phyloP scores from a whole-genome alignment of 768 basidiomycete species.

The Boletellus ananiceps region DNA sequence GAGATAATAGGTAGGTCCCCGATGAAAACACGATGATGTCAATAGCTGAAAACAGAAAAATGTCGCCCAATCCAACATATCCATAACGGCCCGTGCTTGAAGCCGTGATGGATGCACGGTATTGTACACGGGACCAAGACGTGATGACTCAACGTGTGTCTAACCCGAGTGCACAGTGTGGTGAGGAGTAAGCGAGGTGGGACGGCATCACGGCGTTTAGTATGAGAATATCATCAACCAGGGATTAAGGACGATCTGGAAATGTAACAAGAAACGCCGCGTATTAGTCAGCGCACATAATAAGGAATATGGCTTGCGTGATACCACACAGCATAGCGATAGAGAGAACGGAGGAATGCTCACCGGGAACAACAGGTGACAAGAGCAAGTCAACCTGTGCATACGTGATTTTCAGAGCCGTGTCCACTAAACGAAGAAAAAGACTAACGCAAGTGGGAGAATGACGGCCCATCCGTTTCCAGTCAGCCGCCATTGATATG shows the following conservation, averaged over 20 bases:
- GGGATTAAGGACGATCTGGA: constrained; percentile 77
- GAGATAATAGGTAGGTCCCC: constrained; percentile 16
- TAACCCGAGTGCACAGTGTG: not conserved
- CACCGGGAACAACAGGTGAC: constrained; percentile 76
- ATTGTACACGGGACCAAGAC: not conserved
- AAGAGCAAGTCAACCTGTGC: constrained; percentile 52
- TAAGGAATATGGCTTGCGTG: not conserved
- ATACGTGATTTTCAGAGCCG: constrained; percentile 2
- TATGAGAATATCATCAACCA: constrained; percentile 85
- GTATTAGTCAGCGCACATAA: constrained; percentile 13
- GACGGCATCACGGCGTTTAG: constrained; percentile 9
- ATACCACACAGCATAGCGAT: not conserved
- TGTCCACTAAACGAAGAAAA: constrained; percentile 10
- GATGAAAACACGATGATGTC: not conserved
- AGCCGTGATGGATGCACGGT: not conserved
- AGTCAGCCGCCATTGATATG: constrained; percentile 60
- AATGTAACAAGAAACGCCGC: not conserved
- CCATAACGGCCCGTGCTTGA: constrained; percentile 2
- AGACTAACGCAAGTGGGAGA: constrained; percentile 66
- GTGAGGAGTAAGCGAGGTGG: constrained; percentile 9
- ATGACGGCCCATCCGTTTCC: constrained; percentile 68
- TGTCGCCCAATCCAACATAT: constrained; percentile 6
- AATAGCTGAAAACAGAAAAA: not conserved
- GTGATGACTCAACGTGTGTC: not conserved
- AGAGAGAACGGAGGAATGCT: constrained; percentile 27